Evolutionary conservation across 78 protist genomes (phyloP).

Genomic region (Diacronema lutheri): DNA sequence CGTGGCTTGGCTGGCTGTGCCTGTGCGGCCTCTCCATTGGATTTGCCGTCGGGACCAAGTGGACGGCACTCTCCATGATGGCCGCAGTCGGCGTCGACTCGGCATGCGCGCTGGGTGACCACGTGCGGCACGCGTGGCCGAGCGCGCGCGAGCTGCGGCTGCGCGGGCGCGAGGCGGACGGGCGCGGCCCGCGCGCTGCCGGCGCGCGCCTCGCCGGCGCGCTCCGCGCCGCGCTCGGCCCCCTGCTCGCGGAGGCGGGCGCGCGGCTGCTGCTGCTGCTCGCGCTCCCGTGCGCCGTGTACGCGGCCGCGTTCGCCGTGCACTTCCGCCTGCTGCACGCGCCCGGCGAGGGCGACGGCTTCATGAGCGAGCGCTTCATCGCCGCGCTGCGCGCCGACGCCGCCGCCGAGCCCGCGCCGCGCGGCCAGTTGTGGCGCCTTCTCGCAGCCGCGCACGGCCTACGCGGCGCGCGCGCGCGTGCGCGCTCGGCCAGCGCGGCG

Average conservation of each 20-base stretch:
- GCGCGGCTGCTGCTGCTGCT: slow-evolving; percentile 31
- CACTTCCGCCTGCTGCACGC: slow-evolving; percentile 31
- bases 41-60: slow-evolving; percentile 9
- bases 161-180: no score
- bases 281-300: slow-evolving; percentile 15
- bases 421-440: not conserved
- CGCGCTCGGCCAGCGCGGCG: not conserved
- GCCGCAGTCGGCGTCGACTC: slow-evolving; percentile 11
- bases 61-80: slow-evolving; percentile 31
- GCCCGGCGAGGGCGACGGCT: slow-evolving; percentile 43
- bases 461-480: not conserved
- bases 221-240: not conserved
- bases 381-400: slow-evolving; percentile 25
- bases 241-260: not conserved
- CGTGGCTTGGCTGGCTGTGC: not conserved
- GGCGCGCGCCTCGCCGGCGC: not conserved
- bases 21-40: slow-evolving; percentile 15
- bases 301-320: slow-evolving; percentile 19
- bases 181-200: no score
- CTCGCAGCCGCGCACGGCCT: not conserved
- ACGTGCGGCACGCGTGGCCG: no score
- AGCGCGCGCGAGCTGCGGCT: no score
- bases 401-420: not conserved
- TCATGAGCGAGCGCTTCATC: slow-evolving; percentile 33
- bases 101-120: slow-evolving; percentile 4